Evolutionary conservation across 2,329 filamentous ascomycete genomes (phyloP).

Genomic region (Gnomoniopsis smithogilvyi): DNA sequence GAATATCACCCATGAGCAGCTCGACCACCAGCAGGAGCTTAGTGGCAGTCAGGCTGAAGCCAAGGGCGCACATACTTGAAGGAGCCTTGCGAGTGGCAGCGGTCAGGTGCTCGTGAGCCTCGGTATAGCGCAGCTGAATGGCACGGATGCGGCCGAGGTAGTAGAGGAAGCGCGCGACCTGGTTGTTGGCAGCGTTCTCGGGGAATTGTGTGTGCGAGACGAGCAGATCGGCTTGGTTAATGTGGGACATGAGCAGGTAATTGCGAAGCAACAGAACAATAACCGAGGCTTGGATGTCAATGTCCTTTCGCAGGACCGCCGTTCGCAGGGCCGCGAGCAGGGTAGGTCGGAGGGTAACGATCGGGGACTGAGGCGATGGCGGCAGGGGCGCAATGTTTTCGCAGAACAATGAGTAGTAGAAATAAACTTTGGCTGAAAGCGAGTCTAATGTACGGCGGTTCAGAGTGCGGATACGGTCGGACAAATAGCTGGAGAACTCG

Average conservation of each 20-base stretch:
- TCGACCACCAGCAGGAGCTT: constrained; percentile 97
- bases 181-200: constrained; percentile 91
- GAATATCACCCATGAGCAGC: constrained; percentile 97
- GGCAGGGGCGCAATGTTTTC: constrained; percentile 86
- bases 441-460: constrained; percentile 95
- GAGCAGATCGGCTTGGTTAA: constrained; percentile 91
- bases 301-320: constrained; percentile 93
- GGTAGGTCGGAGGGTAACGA: constrained; percentile 81
- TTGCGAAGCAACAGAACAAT: constrained; percentile 93
- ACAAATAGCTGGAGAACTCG: constrained; percentile 78
- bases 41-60: constrained; percentile 93
- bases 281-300: constrained; percentile 94
- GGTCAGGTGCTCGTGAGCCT: constrained; percentile 90
- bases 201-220: constrained; percentile 96
- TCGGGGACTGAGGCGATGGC: constrained; percentile 82
- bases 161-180: constrained; percentile 95
- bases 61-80: constrained; percentile 80
- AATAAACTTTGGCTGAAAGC: constrained; percentile 92
- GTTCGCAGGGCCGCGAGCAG: constrained; percentile 87
- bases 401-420: constrained; percentile 95
- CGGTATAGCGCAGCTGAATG: constrained; percentile 94
- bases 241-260: constrained; percentile 94
- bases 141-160: constrained; percentile 95
- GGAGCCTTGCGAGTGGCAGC: constrained; percentile 94
- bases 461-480: constrained; percentile 79